phyloP scores from a whole-genome alignment of 768 basidiomycete species.

The Hortiboletus flavorubellus region DNA sequence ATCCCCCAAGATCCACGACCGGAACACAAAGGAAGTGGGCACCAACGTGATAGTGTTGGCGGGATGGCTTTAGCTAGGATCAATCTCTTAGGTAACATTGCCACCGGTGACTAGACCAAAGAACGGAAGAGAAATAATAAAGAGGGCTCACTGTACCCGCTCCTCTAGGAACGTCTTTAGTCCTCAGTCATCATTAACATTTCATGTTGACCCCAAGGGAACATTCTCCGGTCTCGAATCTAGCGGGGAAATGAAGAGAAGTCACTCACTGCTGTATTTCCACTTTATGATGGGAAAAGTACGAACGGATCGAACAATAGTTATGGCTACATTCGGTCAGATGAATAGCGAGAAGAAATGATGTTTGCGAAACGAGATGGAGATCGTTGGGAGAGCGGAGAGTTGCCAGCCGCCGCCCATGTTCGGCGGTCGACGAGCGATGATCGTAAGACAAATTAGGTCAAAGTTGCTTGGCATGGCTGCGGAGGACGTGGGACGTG shows the following conservation, averaged over 20 bases:
- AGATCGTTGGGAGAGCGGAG: neutral
- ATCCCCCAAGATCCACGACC: neutral
- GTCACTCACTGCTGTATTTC: too few species aligned
- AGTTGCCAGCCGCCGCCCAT: neutral
- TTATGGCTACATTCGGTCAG: neutral
- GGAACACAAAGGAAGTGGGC: neutral
- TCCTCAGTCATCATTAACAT: neutral
- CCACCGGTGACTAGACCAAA: neutral
- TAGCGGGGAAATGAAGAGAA: neutral
- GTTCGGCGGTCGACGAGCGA: neutral
- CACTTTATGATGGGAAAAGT: too few species aligned
- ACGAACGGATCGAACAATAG: too few species aligned
- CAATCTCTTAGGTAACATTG: neutral
- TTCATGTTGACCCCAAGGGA: neutral
- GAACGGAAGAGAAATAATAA: neutral
- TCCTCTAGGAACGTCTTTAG: neutral
- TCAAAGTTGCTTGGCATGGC: too few species aligned
- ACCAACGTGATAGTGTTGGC: neutral
- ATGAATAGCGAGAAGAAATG: neutral
- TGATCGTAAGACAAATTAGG: too few species aligned
- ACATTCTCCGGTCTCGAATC: neutral
- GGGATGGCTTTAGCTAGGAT: neutral
- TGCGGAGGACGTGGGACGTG: too few species aligned
- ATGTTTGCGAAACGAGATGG: too few species aligned
- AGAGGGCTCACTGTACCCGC: neutral